A percentile compares a stretch with the other conserved stretches of the same genome.
These are phyloP conservation scores for Laguncularia racemosa DNA, from an alignment of 345 rosid species.

Conservation along the genomic window DNA sequence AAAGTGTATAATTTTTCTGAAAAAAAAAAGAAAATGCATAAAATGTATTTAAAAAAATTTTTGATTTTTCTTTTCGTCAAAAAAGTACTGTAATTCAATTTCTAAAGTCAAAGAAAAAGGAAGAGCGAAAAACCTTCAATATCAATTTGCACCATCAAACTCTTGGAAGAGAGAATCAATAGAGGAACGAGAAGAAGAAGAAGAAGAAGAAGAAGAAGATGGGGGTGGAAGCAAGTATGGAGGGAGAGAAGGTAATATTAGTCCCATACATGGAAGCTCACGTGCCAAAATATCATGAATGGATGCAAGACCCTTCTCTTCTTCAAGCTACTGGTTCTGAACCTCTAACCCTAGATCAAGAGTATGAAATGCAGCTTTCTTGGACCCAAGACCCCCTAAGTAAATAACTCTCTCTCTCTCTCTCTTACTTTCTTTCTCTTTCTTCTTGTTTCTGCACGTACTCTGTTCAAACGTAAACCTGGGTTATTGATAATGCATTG, in stretches of 20 bases:
- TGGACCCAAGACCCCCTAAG: slow-evolving; percentile 93
- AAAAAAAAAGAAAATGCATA: too few relatives aligned
- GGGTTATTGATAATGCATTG: not conserved
- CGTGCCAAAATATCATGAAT: slow-evolving; percentile 69
- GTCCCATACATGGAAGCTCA: slow-evolving; percentile 81
- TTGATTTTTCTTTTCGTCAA: too few relatives aligned
- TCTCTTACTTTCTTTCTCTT: not conserved
- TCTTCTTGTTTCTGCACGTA: not conserved
- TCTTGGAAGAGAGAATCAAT: not conserved
- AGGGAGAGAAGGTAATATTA: slow-evolving; percentile 65
- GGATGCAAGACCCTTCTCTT: slow-evolving; percentile 88
- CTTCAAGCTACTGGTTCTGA: slow-evolving; percentile 89
- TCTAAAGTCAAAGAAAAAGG: too few relatives aligned
- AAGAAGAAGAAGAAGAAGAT: slow-evolving; percentile 4
- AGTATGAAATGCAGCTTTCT: slow-evolving; percentile 74
- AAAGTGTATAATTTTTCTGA: too few relatives aligned
- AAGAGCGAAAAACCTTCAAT: too few relatives aligned
- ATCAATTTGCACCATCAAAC: not conserved
- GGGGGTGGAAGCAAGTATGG: slow-evolving; percentile 53
- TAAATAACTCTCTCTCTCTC: slow-evolving; percentile 14
- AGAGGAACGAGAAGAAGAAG: not conserved
- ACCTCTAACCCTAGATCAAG: slow-evolving; percentile 76
- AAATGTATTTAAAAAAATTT: too few relatives aligned
- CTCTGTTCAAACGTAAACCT: too few relatives aligned
- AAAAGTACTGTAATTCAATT: too few relatives aligned